Conservation (phyloP, 306 rosid genomes). For the Comarum palustre region DNA sequence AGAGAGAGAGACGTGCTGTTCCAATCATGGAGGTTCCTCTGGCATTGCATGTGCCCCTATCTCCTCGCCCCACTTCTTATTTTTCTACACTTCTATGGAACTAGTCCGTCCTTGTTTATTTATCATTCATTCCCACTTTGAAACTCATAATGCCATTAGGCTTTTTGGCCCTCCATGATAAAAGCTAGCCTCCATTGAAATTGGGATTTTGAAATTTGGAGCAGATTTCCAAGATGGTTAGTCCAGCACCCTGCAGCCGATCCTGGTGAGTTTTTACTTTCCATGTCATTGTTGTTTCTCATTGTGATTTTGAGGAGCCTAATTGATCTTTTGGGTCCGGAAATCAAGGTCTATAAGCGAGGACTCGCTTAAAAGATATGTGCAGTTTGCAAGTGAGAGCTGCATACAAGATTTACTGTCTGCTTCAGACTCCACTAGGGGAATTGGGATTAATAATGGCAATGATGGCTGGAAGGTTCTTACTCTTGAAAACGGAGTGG, state of each 20-base stretch:
- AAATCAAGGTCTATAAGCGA: constrained; percentile 79
- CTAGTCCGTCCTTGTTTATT: background rate
- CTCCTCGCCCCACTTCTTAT: constrained; percentile 51
- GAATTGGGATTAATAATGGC: constrained; percentile 19
- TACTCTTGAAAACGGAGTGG: constrained; percentile 64
- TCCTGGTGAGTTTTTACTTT: constrained; percentile 54
- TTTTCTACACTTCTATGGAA: constrained; percentile 34
- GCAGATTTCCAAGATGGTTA: constrained; percentile 40
- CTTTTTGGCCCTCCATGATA: background rate
- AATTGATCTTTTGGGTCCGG: background rate
- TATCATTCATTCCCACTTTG: background rate
- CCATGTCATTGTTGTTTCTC: background rate
- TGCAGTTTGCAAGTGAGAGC: constrained; percentile 74
- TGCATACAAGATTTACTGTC: constrained; percentile 79
- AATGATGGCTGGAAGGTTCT: constrained; percentile 66
- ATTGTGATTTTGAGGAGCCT: background rate
- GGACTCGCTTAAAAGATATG: constrained; percentile 72
- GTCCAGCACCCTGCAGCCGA: constrained; percentile 62
- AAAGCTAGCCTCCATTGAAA: background rate
- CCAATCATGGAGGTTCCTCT: constrained; percentile 75
- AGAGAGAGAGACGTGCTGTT: constrained; percentile 28
- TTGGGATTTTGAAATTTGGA: background rate
- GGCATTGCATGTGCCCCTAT: constrained; percentile 88
- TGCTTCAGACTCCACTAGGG: constrained; percentile 59
- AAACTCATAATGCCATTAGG: background rate